These are phyloP conservation scores for Apiotrichum sp. DNA, from an alignment of 1,284 basidiomycete genomes.

Conservation along the genomic window DNA sequence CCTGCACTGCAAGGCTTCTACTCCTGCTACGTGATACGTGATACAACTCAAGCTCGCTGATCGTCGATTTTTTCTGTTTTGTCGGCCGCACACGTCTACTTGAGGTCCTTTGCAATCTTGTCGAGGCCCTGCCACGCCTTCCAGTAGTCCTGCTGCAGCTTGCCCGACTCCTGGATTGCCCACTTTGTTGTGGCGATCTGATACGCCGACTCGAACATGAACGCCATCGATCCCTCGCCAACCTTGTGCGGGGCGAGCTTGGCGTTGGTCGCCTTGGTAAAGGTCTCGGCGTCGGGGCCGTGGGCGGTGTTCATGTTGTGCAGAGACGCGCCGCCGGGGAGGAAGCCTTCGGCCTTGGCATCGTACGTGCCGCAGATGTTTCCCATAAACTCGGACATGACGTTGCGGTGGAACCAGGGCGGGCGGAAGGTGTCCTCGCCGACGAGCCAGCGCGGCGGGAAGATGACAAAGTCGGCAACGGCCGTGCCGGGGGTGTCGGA, in stretches of 20 bases:
- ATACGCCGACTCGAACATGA: conserved; percentile 31
- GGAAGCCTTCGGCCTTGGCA: conserved; percentile 15
- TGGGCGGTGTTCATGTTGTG: conserved; percentile 32
- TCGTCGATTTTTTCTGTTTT: no score
- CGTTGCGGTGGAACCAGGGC: conserved; percentile 60
- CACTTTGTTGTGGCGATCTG: conserved; percentile 28
- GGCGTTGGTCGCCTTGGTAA: conserved; percentile 1
- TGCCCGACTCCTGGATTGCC: conserved; percentile 27
- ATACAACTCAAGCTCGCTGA: no score
- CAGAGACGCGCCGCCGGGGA: conserved; percentile 24
- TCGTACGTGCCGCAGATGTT: conserved; percentile 16
- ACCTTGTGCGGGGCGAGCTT: conserved; percentile 18
- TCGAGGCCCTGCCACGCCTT: conserved; percentile 13
- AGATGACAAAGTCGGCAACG: conserved; percentile 23
- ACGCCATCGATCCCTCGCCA: conserved; percentile 23
- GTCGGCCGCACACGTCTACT: no score
- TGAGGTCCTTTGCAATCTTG: no score
- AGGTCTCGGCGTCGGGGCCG: conserved; percentile 22
- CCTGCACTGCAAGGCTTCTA: no score
- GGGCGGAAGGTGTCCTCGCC: conserved; percentile 43
- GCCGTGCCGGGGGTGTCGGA: conserved; percentile 57
- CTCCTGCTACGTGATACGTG: no score
- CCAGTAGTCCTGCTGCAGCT: conserved; percentile 26
- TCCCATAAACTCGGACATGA: conserved; percentile 32
- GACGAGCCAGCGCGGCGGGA: conserved; percentile 23